Conservation (phyloP, 1,139 yeast genomes). For the Spencermartinsiella ligniputridi region DNA sequence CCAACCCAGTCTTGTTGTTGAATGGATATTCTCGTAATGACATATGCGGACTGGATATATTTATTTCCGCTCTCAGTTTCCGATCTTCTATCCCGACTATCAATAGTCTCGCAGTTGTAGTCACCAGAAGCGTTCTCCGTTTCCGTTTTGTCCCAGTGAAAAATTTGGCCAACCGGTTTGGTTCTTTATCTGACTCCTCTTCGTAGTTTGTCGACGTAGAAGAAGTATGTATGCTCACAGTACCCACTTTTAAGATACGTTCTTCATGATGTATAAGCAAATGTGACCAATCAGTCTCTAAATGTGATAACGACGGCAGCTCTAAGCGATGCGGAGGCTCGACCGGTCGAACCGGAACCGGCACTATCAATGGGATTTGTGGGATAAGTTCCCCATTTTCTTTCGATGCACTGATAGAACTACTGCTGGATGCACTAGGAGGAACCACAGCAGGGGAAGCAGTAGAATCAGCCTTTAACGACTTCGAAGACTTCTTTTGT, state of each 20-base stretch:
- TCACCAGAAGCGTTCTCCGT: conserved; percentile 31
- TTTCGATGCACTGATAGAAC: background rate
- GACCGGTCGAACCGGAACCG: background rate
- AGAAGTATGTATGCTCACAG: conserved; percentile 28
- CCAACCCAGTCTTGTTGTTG: conserved; percentile 27
- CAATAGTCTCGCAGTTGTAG: conserved; percentile 35
- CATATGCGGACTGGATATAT: conserved; percentile 32
- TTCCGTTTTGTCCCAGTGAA: conserved; percentile 29
- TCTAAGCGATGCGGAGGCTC: conserved; percentile 38
- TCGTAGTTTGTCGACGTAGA: conserved; percentile 15
- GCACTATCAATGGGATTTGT: background rate
- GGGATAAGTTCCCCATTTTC: background rate
- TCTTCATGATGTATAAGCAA: conserved; percentile 62
- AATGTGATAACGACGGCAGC: conserved; percentile 51
- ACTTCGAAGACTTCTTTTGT: background rate
- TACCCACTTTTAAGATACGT: conserved; percentile 63
- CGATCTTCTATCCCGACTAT: conserved; percentile 29
- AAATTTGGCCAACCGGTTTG: conserved; percentile 29
- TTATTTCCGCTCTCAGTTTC: conserved; percentile 31
- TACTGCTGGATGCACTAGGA: background rate
- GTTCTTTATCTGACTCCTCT: conserved; percentile 25
- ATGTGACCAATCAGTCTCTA: conserved; percentile 67
- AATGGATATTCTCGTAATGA: conserved; percentile 31
- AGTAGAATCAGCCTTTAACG: background rate
- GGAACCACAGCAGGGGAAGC: background rate